phyloP scores from a whole-genome alignment of 306 rosid genomes.

The Spatholobus suberectus region DNA sequence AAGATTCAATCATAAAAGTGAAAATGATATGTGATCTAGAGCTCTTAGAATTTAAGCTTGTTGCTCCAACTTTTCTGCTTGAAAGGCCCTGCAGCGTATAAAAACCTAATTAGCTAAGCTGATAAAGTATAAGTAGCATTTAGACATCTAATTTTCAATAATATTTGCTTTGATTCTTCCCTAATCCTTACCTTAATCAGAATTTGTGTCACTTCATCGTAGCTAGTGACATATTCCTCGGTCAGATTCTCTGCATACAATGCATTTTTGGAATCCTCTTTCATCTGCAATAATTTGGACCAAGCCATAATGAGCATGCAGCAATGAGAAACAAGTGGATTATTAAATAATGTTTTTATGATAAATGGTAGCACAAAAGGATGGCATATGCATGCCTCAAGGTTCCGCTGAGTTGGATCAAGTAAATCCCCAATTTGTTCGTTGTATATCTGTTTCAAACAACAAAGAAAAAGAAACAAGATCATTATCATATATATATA shows the following conservation, averaged over 20 bases:
- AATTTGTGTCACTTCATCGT: constrained; percentile 90
- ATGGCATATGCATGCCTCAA: constrained; percentile 62
- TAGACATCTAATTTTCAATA: constrained; percentile 4
- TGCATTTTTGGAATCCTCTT: constrained; percentile 75
- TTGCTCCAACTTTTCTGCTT: constrained; percentile 93
- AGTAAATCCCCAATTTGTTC: constrained; percentile 57
- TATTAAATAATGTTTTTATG: background rate
- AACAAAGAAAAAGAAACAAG: background rate
- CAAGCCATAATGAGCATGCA: background rate
- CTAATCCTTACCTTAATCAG: constrained; percentile 79
- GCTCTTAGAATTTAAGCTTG: constrained; percentile 86
- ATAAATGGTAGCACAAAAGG: constrained; percentile 28
- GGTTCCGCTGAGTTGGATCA: constrained; percentile 69
- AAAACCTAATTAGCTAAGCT: constrained; percentile 20
- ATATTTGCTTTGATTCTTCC: background rate
- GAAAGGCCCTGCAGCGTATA: constrained; percentile 85
- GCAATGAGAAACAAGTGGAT: background rate
- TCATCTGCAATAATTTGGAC: constrained; percentile 60
- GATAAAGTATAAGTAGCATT: background rate
- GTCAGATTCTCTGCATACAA: constrained; percentile 80
- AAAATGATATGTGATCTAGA: constrained; percentile 92
- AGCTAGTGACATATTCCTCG: constrained; percentile 89
- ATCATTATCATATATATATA: constrained; percentile 45
- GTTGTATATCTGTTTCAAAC: constrained; percentile 50
- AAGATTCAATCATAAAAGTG: constrained; percentile 85